Evolutionary conservation across 148 eudicot species (phyloP), one percentile per base, ranked within the genome.

Genomic region (Beta vulgaris): DNA sequence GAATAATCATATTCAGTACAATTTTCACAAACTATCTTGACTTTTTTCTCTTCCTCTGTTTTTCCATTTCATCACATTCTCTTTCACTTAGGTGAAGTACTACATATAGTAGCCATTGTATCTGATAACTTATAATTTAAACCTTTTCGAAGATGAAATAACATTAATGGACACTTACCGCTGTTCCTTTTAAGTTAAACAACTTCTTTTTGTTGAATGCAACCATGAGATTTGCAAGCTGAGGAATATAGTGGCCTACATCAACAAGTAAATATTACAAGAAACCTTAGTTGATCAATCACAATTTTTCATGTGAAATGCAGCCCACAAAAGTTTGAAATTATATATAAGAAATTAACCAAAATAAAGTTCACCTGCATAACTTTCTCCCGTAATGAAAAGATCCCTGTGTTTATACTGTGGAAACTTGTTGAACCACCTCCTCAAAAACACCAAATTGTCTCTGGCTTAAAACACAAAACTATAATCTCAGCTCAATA

Each of bases 191-290:
- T 82, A 94, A 44, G 77, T 91, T 94, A 90, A 94, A 88, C 49
- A 87, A 40, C 65, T 84, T 64, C 73, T 81, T 88, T 68, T 80
- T 62, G 82, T 94, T 94, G 78, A 87, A 80, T 75, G 86, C 84
- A 26, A 86, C 84, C 72, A 94, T 90, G 59, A 94, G 92, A 67
- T 90, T 80, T 32, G 97, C 98, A 35, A 94, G 92, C 82, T 94
- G 98, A 69, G 98, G 98, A 68, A 94, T 81, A 76, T 94, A 94
- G 72, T 94, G 98, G n/a, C 98, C 98, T 94, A 85, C 57, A 32
- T 44, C 59, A 68, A 51, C 11, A 18, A 36, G 49, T 57, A 73
- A 76, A 72, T 19, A 11, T 57, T 4, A 11, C 25, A 8, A 23
- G 10, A 57, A 25, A 25, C 25, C 7, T 9, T 4, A 19, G 74